These are phyloP conservation scores for Vitis hybrid DNA, from an alignment of 177 flowering plant species.

Conservation along the genomic window DNA sequence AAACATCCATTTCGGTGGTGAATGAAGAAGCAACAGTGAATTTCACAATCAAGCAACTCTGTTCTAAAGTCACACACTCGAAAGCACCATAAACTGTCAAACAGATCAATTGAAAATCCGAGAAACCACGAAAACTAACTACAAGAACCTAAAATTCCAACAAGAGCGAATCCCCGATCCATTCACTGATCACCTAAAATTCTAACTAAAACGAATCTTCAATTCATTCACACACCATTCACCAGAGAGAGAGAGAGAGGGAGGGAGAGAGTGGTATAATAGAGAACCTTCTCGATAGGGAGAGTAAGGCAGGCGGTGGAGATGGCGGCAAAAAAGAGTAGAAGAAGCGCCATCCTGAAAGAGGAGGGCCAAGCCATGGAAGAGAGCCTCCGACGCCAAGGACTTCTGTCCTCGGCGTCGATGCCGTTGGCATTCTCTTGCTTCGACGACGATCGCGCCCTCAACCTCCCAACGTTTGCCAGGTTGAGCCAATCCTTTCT, in stretches of 20 bases:
- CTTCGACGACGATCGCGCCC: conserved; percentile 52
- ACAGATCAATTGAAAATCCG: not conserved
- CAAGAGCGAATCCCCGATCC: not conserved
- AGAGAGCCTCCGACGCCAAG: conserved; percentile 49
- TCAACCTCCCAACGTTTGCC: conserved; percentile 51
- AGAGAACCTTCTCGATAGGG: conserved; percentile 61
- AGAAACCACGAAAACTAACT: not conserved
- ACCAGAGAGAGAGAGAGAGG: conserved; percentile 1
- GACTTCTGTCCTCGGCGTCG: conserved; percentile 49
- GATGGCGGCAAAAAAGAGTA: conserved; percentile 51
- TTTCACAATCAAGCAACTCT: too few relatives aligned
- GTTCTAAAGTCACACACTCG: not conserved
- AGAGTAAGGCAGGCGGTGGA: conserved; percentile 56
- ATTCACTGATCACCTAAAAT: too few relatives aligned
- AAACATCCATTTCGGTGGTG: not conserved
- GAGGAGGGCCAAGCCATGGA: conserved; percentile 31
- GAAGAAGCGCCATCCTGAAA: conserved; percentile 39
- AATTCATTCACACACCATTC: not conserved
- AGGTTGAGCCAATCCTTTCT: conserved; percentile 24
- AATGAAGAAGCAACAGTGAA: not conserved
- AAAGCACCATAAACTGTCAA: not conserved
- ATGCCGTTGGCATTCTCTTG: conserved; percentile 31
- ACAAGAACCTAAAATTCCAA: not conserved
- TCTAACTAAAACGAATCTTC: not conserved
- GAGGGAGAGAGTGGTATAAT: conserved; percentile 1